Percentiles rank a stretch among this genome's conserved stretches.
Conservation (phyloP, 257 asterid genomes). For the Leptodermis oblonga region DNA sequence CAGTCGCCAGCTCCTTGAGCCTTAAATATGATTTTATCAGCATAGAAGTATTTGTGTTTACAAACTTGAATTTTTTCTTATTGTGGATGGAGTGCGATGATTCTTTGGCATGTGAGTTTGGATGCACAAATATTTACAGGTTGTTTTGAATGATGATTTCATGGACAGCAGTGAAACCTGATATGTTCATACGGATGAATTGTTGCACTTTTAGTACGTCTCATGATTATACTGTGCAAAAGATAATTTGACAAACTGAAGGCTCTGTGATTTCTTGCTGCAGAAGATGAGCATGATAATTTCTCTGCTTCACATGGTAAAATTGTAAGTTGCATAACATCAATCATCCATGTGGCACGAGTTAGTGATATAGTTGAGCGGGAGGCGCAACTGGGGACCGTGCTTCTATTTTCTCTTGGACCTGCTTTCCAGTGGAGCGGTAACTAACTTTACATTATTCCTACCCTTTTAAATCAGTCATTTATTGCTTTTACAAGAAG, state of each 20-base stretch:
- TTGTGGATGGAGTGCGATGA: background rate
- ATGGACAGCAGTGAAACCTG: background rate
- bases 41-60: too few species aligned
- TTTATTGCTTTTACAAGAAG: slow-evolving; percentile 1
- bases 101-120: background rate
- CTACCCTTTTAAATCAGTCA: slow-evolving; percentile 9
- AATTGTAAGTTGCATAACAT: slow-evolving; percentile 59
- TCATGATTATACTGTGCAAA: background rate
- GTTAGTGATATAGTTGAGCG: slow-evolving; percentile 65
- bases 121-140: background rate
- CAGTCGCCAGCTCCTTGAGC: background rate
- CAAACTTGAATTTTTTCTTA: background rate
- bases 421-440: slow-evolving; percentile 86
- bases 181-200: background rate
- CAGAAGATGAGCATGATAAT: slow-evolving; percentile 57
- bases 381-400: slow-evolving; percentile 51
- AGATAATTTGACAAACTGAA: background rate
- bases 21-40: too few species aligned
- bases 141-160: background rate
- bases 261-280: slow-evolving; percentile 26
- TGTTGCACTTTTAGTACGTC: background rate
- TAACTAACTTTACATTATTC: slow-evolving; percentile 17
- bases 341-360: slow-evolving; percentile 67
- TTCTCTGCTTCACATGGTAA: slow-evolving; percentile 59
- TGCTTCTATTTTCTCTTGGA: slow-evolving; percentile 54